Evolutionary conservation across 768 basidiomycete species (phyloP).

Genomic region (Collybia mongolica): DNA sequence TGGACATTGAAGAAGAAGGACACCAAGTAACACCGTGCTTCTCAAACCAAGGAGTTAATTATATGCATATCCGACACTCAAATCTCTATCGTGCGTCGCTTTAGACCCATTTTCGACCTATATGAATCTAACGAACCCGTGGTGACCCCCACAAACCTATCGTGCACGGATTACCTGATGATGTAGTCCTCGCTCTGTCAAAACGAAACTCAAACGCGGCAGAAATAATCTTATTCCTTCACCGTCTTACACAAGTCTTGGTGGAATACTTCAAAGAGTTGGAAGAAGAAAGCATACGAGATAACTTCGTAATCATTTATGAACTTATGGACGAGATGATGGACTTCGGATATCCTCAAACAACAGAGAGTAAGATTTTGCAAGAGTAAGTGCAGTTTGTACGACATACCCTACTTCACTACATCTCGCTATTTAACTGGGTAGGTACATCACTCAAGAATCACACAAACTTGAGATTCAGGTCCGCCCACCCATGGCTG

Average conservation of each 20-base stretch:
- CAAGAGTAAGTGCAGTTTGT: slow-evolving; percentile 68
- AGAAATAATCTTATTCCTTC: slow-evolving; percentile 95
- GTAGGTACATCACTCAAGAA: slow-evolving; percentile 96
- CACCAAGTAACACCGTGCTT: slow-evolving; percentile 96
- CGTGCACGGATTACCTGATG: neutral
- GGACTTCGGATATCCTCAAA: slow-evolving; percentile 99
- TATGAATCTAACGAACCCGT: neutral
- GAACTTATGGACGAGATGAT: slow-evolving; percentile 99
- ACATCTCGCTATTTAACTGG: neutral
- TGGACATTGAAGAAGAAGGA: slow-evolving; percentile 97
- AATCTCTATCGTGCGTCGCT: slow-evolving; percentile 86
- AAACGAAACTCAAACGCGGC: slow-evolving; percentile 96
- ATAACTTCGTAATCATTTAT: slow-evolving; percentile 99
- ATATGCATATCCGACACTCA: slow-evolving; percentile 97
- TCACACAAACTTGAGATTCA: slow-evolving; percentile 95
- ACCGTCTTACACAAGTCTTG: slow-evolving; percentile 88
- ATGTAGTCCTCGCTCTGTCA: slow-evolving; percentile 87
- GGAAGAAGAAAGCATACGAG: slow-evolving; percentile 97
- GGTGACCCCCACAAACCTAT: too few species aligned
- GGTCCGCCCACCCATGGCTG: slow-evolving; percentile 91
- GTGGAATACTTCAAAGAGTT: slow-evolving; percentile 98
- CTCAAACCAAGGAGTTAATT: slow-evolving; percentile 93
- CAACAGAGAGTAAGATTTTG: slow-evolving; percentile 98
- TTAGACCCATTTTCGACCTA: neutral
- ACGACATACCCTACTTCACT: neutral